Conservation (phyloP, 768 basidiomycete genomes). For the Cystofilobasidium capitatum region DNA sequence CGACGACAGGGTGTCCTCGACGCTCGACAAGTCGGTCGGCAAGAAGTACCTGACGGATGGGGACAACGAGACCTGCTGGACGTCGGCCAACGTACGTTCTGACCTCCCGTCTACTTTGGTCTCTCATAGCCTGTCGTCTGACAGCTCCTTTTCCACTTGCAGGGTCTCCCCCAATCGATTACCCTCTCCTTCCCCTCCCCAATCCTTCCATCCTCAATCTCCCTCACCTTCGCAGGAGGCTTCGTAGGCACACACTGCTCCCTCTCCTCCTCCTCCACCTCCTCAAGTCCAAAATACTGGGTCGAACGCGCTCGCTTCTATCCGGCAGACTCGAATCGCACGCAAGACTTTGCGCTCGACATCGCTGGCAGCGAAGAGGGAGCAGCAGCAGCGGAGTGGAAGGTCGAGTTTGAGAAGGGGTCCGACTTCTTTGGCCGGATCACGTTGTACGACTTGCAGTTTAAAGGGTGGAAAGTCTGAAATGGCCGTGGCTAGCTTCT, state of each 20-base stretch:
- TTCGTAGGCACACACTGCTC: constrained; percentile 27
- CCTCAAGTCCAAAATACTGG: not conserved
- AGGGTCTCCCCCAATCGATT: constrained; percentile 27
- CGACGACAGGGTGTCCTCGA: constrained; percentile 22
- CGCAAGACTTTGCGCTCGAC: constrained; percentile 11
- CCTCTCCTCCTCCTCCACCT: constrained; percentile 2
- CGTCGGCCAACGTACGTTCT: constrained; percentile 22
- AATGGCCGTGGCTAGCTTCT: not conserved
- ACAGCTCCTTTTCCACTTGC: not conserved
- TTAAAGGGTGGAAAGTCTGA: constrained; percentile 12
- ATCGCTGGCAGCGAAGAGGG: constrained; percentile 54
- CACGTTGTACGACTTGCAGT: constrained; percentile 23
- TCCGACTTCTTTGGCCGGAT: constrained; percentile 27
- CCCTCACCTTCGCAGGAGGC: constrained; percentile 26
- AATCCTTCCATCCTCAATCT: constrained; percentile 3
- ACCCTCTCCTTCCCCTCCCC: constrained; percentile 14
- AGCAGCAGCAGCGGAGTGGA: constrained; percentile 35
- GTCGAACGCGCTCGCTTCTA: constrained; percentile 7
- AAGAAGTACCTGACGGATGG: constrained; percentile 27
- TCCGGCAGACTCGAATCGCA: constrained; percentile 21
- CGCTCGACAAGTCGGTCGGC: constrained; percentile 26
- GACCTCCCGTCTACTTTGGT: not conserved
- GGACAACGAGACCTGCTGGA: constrained; percentile 24
- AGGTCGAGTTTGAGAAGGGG: constrained; percentile 26
- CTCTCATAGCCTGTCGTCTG: not conserved